Base-by-base conservation (phyloP, 805 yeast species). In the Candida sphagnicola region DNA sequence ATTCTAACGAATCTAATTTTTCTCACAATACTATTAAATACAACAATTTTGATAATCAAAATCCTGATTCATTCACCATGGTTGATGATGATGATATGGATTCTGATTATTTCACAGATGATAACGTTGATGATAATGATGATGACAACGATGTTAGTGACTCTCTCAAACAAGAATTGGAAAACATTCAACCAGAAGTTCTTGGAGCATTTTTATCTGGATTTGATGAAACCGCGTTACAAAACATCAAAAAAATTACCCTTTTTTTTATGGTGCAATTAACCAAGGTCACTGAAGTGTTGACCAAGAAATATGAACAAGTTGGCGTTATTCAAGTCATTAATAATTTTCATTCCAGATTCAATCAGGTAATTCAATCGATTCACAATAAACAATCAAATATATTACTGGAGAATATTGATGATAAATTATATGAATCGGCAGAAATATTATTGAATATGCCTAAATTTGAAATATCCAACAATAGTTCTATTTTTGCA, bases 271-370 rank as follows among this genome's bases (percentile, higher is more conserved):
- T 70, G 31, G 59, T 61, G 36, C 71, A 71, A 24, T 58, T 75
- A 28, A 50, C 65, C 35, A 59, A 63, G 41, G 72, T 75, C 17
- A 71, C 80, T 2, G 82, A 77, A 40, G 78, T 75, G 12, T 56
- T 77, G 24, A 53, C 67, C 21, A 74, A 72, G 39, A 77, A 77
- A 51, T 73, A 76, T 48, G 64, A 73, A 26, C 64, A 62, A 21
- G 51, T 75, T 35, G 82, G 82, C 1, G 82, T 77, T 10, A 65
- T 74, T n/a, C 71, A 70, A 13, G 78, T 74, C 14, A 50, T 67
- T 16, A 57, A 56, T 43, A 48, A 52, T 44, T 41, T 47, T 53
- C 35, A 54, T 24, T 34, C 39, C 17, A 35, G 50, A 15, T 41
- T 34, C 26, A 29, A 37, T 8, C 37, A 43, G 26, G 28, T 45